phyloP scores from a whole-genome alignment of 495 filamentous ascomycete genomes.

The Trichocladium uniseriatum region DNA sequence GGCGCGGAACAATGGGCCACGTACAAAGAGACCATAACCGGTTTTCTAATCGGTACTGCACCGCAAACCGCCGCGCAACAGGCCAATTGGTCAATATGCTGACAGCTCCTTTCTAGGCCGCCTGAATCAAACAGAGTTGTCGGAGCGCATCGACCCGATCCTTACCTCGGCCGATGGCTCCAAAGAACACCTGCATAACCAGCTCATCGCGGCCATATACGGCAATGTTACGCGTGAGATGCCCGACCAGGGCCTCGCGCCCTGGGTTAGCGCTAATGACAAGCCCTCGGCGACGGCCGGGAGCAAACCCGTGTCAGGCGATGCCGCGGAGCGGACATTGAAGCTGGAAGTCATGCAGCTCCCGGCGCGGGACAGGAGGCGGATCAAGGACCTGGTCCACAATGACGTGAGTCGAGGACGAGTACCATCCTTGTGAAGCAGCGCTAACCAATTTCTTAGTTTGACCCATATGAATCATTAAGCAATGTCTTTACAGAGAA shows the following conservation, averaged over 20 bases:
- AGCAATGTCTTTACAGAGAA: constrained; percentile 60
- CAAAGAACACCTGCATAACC: constrained; percentile 80
- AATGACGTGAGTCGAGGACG: constrained; percentile 38
- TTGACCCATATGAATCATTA: constrained; percentile 54
- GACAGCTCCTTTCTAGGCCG: constrained; percentile 45
- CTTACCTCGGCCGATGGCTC: constrained; percentile 61
- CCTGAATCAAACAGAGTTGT: constrained; percentile 77
- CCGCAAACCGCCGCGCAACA: background rate
- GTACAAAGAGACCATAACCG: constrained; percentile 75
- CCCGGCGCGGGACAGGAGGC: constrained; percentile 70
- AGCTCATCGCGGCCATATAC: constrained; percentile 75
- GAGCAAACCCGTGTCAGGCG: constrained; percentile 71
- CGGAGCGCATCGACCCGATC: constrained; percentile 59
- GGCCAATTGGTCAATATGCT: constrained; percentile 5
- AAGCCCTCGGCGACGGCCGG: constrained; percentile 69
- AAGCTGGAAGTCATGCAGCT: constrained; percentile 95
- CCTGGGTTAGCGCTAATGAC: constrained; percentile 92
- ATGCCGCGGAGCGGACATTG: constrained; percentile 80
- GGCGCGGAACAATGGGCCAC: constrained; percentile 71
- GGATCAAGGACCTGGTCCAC: constrained; percentile 66
- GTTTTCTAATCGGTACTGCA: constrained; percentile 63
- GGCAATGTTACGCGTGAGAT: constrained; percentile 80
- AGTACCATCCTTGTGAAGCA: background rate
- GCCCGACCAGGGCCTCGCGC: constrained; percentile 84
- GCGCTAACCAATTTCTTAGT: constrained; percentile 34